A percentile compares a stretch with the other conserved stretches of the same genome.
These are phyloP conservation scores for Elaphomyces granulatus DNA, from an alignment of 495 filamentous ascomycete genomes.

Conservation along the genomic window DNA sequence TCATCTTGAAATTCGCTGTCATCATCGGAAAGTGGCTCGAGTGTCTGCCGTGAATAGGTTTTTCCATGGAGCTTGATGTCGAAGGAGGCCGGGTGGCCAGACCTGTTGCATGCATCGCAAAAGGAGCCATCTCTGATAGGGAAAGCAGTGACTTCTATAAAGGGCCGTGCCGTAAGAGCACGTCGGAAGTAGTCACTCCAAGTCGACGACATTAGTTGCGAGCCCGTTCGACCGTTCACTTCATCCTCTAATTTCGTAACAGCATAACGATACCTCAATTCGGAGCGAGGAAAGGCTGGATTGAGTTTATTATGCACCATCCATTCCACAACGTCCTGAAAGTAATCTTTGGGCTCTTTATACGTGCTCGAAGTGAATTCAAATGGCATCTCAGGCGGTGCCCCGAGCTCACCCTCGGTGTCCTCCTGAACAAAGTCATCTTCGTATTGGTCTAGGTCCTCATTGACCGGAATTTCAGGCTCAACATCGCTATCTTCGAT, in stretches of 20 bases:
- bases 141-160: constrained; percentile 21
- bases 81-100: constrained; percentile 48
- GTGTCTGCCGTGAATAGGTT: constrained; percentile 51
- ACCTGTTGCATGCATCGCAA: constrained; percentile 69
- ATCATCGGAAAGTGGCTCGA: constrained; percentile 48
- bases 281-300: constrained; percentile 51
- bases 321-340: constrained; percentile 69
- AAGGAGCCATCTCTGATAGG: constrained; percentile 26
- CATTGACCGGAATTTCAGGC: constrained; percentile 21
- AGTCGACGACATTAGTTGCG: constrained; percentile 56
- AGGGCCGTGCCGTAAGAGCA: constrained; percentile 52
- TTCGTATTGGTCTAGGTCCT: constrained; percentile 45
- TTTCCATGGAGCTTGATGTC: constrained; percentile 49
- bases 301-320: constrained; percentile 66
- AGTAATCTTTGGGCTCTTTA: constrained; percentile 59
- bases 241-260: constrained; percentile 66
- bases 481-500: constrained; percentile 21
- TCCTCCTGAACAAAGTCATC: constrained; percentile 59
- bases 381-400: constrained; percentile 52
- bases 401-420: constrained; percentile 46
- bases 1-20: constrained; percentile 22
- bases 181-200: constrained; percentile 56
- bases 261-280: constrained; percentile 52
- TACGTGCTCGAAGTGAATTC: constrained; percentile 52
- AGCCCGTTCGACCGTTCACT: constrained; percentile 48